Evolutionary conservation across 2,329 filamentous ascomycete species (phyloP).

Genomic region (Fusarium chlamydosporum): DNA sequence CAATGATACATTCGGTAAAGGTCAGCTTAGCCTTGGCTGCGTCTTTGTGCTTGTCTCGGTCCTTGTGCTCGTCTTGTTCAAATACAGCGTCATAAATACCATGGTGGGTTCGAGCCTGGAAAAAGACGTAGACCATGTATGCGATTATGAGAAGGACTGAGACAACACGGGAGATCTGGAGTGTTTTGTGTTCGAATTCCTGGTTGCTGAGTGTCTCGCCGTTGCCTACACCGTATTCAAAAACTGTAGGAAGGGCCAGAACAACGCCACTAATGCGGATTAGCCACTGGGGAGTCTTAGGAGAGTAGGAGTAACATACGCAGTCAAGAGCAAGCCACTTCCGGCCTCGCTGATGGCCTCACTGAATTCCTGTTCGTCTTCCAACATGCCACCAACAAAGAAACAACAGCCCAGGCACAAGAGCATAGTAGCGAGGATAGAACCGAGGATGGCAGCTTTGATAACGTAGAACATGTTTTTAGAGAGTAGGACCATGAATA

Average conservation of each 20-base stretch:
- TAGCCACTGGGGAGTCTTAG: slow-evolving; percentile 53
- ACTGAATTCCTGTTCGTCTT: slow-evolving; percentile 79
- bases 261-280: slow-evolving; percentile 53
- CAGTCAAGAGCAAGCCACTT: slow-evolving; percentile 81
- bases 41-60: slow-evolving; percentile 74
- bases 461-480: slow-evolving; percentile 76
- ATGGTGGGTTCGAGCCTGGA: slow-evolving; percentile 83
- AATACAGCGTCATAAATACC: slow-evolving; percentile 82
- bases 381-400: slow-evolving; percentile 78
- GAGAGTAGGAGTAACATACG: slow-evolving; percentile 66
- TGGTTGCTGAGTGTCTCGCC: slow-evolving; percentile 41
- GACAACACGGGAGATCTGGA: slow-evolving; percentile 78
- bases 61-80: slow-evolving; percentile 76
- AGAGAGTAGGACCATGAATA: slow-evolving; percentile 82
- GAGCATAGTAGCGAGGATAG: slow-evolving; percentile 84
- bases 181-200: slow-evolving; percentile 65
- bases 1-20: slow-evolving; percentile 78
- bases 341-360: slow-evolving; percentile 84
- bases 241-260: slow-evolving; percentile 66
- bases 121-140: slow-evolving; percentile 76
- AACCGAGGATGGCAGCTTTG: slow-evolving; percentile 85
- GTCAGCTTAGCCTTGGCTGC: slow-evolving; percentile 77
- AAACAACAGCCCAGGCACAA: slow-evolving; percentile 86
- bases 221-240: slow-evolving; percentile 63
- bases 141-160: slow-evolving; percentile 78